phyloP scores from a whole-genome alignment of 139 green algal genomes.

The Nannochloris sp. region DNA sequence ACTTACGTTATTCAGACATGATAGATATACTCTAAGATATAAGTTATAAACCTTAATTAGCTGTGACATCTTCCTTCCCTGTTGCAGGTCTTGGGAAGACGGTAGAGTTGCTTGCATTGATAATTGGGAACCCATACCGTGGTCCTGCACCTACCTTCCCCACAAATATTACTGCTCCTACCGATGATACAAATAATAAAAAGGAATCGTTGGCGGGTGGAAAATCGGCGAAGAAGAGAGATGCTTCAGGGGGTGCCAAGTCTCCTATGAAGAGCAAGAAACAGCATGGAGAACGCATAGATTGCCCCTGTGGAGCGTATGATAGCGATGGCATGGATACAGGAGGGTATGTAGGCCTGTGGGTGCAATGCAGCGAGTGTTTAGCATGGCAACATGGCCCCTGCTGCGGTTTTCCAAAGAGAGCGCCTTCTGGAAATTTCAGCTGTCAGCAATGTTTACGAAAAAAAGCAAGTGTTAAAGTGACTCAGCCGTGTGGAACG shows the following conservation, averaged over 20 bases:
- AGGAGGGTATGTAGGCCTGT: conserved; percentile 22
- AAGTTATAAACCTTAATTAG: neutral
- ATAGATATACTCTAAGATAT: too few relatives aligned
- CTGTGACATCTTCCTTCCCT: neutral
- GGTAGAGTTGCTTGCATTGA: conserved; percentile 82
- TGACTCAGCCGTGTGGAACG: conserved; percentile 42
- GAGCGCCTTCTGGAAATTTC: conserved; percentile 13
- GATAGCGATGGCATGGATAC: conserved; percentile 7
- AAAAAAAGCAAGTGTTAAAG: conserved; percentile 17
- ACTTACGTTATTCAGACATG: too few relatives aligned
- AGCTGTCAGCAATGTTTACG: conserved; percentile 48
- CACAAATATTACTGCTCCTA: neutral
- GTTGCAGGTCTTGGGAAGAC: conserved; percentile 84
- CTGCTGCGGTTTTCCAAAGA: conserved; percentile 41
- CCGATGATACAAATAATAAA: neutral
- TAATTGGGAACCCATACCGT: conserved; percentile 51
- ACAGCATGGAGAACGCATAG: conserved; percentile 16
- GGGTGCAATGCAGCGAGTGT: conserved; percentile 60
- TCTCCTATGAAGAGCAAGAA: neutral
- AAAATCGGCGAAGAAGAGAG: neutral
- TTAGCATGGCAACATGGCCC: conserved; percentile 57
- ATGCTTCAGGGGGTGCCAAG: neutral
- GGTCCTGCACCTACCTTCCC: neutral
- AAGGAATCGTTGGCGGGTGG: conserved; percentile 23
- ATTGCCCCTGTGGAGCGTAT: conserved; percentile 35